phyloP scores from a whole-genome alignment of 768 basidiomycete species.

The Sarcomyxa edulis region DNA sequence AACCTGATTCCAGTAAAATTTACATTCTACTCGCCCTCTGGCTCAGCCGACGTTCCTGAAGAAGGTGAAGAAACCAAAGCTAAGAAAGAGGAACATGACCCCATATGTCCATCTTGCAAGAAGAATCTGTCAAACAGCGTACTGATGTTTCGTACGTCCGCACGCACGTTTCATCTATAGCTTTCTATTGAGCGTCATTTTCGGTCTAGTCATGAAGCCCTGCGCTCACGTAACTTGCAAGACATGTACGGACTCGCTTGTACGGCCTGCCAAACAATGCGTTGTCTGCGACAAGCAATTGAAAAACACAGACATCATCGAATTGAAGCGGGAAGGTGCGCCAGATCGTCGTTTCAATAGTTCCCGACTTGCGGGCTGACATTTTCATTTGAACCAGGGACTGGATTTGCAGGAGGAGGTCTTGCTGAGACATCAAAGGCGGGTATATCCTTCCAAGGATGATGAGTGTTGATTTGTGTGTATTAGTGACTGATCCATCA shows the following conservation, averaged over 20 bases:
- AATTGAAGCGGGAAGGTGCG: slow-evolving; percentile 85
- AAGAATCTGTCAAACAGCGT: slow-evolving; percentile 76
- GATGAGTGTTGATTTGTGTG: too few species aligned
- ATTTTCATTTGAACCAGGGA: slow-evolving; percentile 45
- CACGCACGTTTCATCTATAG: not conserved
- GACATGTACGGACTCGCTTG: slow-evolving; percentile 85
- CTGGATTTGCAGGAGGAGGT: slow-evolving; percentile 94
- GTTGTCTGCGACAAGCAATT: slow-evolving; percentile 75
- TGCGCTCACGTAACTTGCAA: slow-evolving; percentile 93
- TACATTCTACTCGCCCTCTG: slow-evolving; percentile 41
- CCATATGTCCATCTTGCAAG: slow-evolving; percentile 89
- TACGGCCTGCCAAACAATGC: slow-evolving; percentile 75
- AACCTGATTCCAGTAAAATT: slow-evolving; percentile 79
- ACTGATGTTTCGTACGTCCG: slow-evolving; percentile 57
- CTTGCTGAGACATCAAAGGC: slow-evolving; percentile 79
- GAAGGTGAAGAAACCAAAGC: slow-evolving; percentile 27
- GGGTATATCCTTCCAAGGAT: slow-evolving; percentile 87
- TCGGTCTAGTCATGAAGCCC: slow-evolving; percentile 61
- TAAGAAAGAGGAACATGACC: slow-evolving; percentile 45
- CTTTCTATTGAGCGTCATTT: not conserved
- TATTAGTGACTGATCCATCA: too few species aligned
- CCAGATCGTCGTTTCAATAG: not conserved
- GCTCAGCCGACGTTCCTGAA: slow-evolving; percentile 31
- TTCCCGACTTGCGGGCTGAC: not conserved
- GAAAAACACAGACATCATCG: slow-evolving; percentile 69